Evolutionary conservation across 1,139 yeast species (phyloP), one percentile per base, ranked within the genome.

Genomic region (Schwanniomyces etchellsii): DNA sequence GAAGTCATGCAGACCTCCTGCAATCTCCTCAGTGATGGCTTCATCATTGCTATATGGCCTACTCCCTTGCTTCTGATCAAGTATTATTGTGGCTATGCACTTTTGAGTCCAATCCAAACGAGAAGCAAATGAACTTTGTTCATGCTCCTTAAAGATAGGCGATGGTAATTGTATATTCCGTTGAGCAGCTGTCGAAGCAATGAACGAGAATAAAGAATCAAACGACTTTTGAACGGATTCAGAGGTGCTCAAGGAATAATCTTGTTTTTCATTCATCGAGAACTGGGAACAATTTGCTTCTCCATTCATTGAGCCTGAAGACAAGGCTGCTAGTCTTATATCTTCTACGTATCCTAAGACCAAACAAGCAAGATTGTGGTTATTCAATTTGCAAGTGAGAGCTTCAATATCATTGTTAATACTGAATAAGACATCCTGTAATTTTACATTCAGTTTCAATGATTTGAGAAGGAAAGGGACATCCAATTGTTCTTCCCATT

Each of bases 171-270:
- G 38, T 2, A 76, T 55, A 39, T 60, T 62, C 34, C 64, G 58
- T 38, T 73, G 76, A 4, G 71, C 80, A 0, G 82, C 77, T 6
- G 64, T 47, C 1, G 78, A 66, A 6, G 74, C 78, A 14, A 77
- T 57, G 35, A 72, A 71, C 2, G 79, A 59, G 24, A 76, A 62
- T 15, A 77, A 47, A 18, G 66, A 64, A 30, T 77, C 83, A 32
- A 68, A 51, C 4, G 43, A 23, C 14, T 39, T 39, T 21, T 35
- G 29, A 11, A 23, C 10, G 11, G 30, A 22, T 6, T 20, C 26
- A 2, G 32, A 21, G 21, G 28, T 16, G 13, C 26, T 17, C 5
- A 11, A 13, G 7, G 21, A 7, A 7, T 7, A n/a, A 18, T 18
- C n/a, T 7, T 7, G 21, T 7, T 7, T 18, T 18, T 18, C 21